phyloP scores from a whole-genome alignment of 1,284 basidiomycete species.

The Austropuccinia psidii region DNA sequence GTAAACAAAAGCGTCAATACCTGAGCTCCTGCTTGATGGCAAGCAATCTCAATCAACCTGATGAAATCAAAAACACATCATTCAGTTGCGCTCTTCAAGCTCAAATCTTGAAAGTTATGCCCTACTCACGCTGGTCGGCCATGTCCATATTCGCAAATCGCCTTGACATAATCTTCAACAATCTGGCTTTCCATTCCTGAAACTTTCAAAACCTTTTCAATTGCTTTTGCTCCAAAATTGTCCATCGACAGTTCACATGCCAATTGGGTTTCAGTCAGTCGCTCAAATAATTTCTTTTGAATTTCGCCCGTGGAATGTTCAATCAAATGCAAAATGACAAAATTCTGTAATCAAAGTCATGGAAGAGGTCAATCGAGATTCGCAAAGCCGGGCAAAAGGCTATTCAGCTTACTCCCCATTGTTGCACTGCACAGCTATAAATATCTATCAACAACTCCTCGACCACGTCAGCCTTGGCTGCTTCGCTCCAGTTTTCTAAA shows the following conservation, averaged over 20 bases:
- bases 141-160: slow-evolving; percentile 37
- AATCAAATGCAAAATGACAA: slow-evolving; percentile 36
- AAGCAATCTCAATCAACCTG: slow-evolving; percentile 37
- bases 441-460: slow-evolving; percentile 34
- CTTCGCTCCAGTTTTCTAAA: slow-evolving; percentile 36
- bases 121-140: slow-evolving; percentile 34
- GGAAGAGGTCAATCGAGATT: background rate
- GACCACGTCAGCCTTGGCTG: slow-evolving; percentile 35
- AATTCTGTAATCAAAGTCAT: slow-evolving; percentile 11
- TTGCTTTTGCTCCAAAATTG: slow-evolving; percentile 37
- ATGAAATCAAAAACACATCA: background rate
- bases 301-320: slow-evolving; percentile 33
- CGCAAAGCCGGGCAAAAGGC: background rate
- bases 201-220: slow-evolving; percentile 37
- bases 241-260: slow-evolving; percentile 37
- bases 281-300: slow-evolving; percentile 35
- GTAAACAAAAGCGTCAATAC: slow-evolving; percentile 36
- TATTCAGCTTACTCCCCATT: slow-evolving; percentile 36
- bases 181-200: slow-evolving; percentile 37
- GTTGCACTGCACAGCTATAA: slow-evolving; percentile 35
- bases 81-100: background rate
- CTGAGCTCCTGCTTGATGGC: slow-evolving; percentile 37
- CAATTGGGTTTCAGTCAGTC: slow-evolving; percentile 36
- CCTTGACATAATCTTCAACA: slow-evolving; percentile 34
- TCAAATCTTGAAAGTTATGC: background rate